These are phyloP conservation scores for Colletotrichum horii DNA, from an alignment of 2,329 filamentous ascomycete genomes.

Conservation along the genomic window DNA sequence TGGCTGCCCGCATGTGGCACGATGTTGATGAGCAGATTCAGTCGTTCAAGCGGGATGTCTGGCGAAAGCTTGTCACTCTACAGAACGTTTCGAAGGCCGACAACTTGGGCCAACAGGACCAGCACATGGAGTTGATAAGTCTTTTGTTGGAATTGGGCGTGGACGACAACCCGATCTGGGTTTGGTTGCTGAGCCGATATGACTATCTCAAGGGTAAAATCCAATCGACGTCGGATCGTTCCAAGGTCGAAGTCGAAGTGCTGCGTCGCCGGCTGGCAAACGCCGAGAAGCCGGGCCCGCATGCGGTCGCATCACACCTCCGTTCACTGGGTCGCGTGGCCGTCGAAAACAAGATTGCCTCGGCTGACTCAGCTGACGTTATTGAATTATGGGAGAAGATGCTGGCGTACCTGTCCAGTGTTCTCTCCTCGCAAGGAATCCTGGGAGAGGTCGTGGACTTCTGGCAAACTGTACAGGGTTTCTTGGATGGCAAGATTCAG, in stretches of 20 bases:
- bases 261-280: conserved; percentile 80
- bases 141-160: conserved; percentile 92
- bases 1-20: conserved; percentile 93
- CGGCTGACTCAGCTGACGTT: conserved; percentile 80
- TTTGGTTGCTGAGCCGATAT: conserved; percentile 90
- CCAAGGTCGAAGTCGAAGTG: conserved; percentile 91
- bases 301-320: conserved; percentile 76
- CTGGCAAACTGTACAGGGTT: conserved; percentile 90
- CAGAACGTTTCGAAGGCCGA: conserved; percentile 62
- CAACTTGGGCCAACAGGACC: conserved; percentile 66
- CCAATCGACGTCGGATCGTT: conserved; percentile 78
- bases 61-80: conserved; percentile 77
- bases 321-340: conserved; percentile 73
- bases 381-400: conserved; percentile 95
- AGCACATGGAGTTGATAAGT: conserved; percentile 88
- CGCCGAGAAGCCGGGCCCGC: conserved; percentile 72
- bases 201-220: conserved; percentile 90
- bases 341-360: conserved; percentile 62
- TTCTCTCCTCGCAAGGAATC: conserved; percentile 81
- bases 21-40: conserved; percentile 90
- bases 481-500: conserved; percentile 87
- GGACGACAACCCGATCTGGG: conserved; percentile 94
- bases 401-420: conserved; percentile 71
- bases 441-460: conserved; percentile 91
- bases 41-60: conserved; percentile 85